Base-by-base conservation (phyloP, 2,329 filamentous ascomycete species). In the Botrytis medusae region DNA sequence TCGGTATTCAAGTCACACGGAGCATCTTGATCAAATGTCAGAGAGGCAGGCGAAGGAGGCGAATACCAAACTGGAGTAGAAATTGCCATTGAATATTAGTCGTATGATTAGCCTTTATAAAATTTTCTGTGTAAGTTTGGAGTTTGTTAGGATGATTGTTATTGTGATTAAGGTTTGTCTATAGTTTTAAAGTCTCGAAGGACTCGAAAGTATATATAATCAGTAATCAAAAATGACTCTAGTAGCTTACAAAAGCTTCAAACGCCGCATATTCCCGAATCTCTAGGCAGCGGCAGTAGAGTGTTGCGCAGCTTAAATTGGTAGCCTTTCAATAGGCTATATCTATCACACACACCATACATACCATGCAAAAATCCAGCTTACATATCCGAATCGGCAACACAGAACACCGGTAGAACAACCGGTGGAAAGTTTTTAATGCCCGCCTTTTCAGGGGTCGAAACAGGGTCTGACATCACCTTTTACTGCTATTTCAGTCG, bases 261-360 rank as follows among this genome's bases (percentile, higher is more conserved):
- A 44, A 42, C 46, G 59, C 69, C 69, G 60, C 44, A 32, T 22
- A 42, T 40, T 51, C 25, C 69, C 69, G 69, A 64, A 18, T n/a
- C 8, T 37, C 69, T 42, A 46, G 44, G 54, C 54, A 60, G 37
- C 60, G 59, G 69, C 51, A 57, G 51, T 18, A 57, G n/a, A 57
- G 62, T 32, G 14, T 71, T 57, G 34, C 44, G 59, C 69, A 48
- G 34, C 25, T 64, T 14, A 57, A 10, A 42, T 57, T 68, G 54
- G 40, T 69, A 61, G 51, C 63, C 70, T 68, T 60, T 72, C 61
- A 42, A 69, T 72, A 72, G 71, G 63, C 71, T 72, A 72, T 72
- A 16, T 46, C 29, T 10, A 25, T 22, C 22, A 40, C 48, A 37
- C 54, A 72, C 29, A 51, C 69, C 34, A 42, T 29, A 57, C 14